phyloP scores from a whole-genome alignment of 495 filamentous ascomycete genomes.

The Penicillium samsonianum region DNA sequence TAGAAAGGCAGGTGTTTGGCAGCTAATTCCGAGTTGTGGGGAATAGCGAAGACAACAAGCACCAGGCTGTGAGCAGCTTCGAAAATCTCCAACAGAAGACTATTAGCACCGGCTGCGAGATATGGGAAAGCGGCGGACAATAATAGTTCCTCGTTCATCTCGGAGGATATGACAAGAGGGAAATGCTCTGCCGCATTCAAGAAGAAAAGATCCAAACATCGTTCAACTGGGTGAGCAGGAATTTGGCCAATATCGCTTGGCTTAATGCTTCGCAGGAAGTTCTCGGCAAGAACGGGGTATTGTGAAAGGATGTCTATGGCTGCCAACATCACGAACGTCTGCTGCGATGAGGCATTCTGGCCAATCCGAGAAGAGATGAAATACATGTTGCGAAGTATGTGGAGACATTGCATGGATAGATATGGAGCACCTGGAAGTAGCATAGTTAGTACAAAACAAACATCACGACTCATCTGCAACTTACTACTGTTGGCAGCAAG shows the following conservation, averaged over 20 bases:
- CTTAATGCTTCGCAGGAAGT: conserved; percentile 68
- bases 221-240: conserved; percentile 72
- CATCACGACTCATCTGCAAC: conserved; percentile 12
- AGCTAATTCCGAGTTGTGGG: conserved; percentile 70
- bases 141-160: conserved; percentile 69
- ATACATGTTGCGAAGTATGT: conserved; percentile 77
- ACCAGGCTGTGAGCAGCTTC: conserved; percentile 89
- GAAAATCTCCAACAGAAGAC: conserved; percentile 72
- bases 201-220: conserved; percentile 86
- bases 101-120: conserved; percentile 64
- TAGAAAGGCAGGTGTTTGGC: conserved; percentile 81
- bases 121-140: conserved; percentile 76
- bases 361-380: conserved; percentile 84
- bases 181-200: conserved; percentile 89
- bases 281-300: conserved; percentile 67
- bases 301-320: conserved; percentile 85
- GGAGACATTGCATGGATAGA: conserved; percentile 74
- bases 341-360: conserved; percentile 71
- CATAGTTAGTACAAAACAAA: not conserved
- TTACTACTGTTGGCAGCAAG: conserved; percentile 58
- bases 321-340: conserved; percentile 80
- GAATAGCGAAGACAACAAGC: conserved; percentile 78
- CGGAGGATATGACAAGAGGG: conserved; percentile 64
- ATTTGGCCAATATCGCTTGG: conserved; percentile 60
- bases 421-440: conserved; percentile 57